Base-by-base conservation (phyloP, 176 grass and related monocot species). In the Raddia guianensis region DNA sequence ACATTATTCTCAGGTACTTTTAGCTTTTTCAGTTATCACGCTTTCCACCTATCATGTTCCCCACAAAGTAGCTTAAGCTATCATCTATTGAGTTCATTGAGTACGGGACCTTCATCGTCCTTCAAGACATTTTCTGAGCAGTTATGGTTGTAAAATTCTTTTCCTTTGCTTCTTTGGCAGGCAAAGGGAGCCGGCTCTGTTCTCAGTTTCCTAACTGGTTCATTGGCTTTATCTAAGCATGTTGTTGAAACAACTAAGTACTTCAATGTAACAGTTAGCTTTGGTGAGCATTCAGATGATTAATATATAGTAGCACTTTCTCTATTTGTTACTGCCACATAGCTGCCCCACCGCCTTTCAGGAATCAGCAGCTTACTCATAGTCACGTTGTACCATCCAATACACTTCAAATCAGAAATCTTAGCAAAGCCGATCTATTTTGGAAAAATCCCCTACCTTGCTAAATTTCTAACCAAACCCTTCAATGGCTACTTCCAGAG, bases 151-250 rank as follows among this genome's bases (percentile, higher is more conserved):
- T 42, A 18, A 50, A 40, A 18, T 68, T 2, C 50, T 73, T 53
- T 14, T 27, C 69, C 50, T 10, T 54, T 61, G 3, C 8, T 40
- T 62, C 61, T 18, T 47, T 74, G 75, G 63, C 79, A 98, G 96
- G 92, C 96, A 50, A 95, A 88, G 53, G 96, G 96, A 65, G 92
- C 96, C 0, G 96, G 96, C 54, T 95, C 96, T 59, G 96, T 98
- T 15, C 75, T 98, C 19, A 98, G 96, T 73, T 98, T 98, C 66
- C 86, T 88, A 80, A 98, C 96, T 4, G 90, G 92, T 52, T 98
- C 92, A 51, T 46, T 98, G 53, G 76, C 86, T 80, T 86, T 98
- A 4, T 98, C 96, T 2, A 88, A 95, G 74, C 96, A 98, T 5
- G 90, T 98, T 61, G 96, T 91, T 1, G 88, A 98, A 49, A 90